Evolutionary conservation across 441 rosid species (phyloP), one percentile per base, ranked within the genome.

Genomic region (Codiaeum variegatum): DNA sequence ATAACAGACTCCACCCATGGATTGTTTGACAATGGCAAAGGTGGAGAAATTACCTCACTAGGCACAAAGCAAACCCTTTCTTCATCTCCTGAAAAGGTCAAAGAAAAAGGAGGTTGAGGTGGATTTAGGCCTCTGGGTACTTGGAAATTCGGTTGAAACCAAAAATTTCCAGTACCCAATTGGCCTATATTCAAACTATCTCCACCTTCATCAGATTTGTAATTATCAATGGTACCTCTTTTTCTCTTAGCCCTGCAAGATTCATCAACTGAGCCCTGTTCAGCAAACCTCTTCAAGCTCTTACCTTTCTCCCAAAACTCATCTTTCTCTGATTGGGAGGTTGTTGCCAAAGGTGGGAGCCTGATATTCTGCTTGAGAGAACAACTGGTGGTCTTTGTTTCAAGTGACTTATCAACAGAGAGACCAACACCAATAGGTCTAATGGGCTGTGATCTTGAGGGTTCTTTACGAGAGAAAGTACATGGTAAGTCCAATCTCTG

Each of bases 401-500:
- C 93, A 10, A 79, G 82, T 4, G 91, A 84, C 65, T 88, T 91
- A 73, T 83, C 92, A 34, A 88, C 88, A 51, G 96, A 90, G 44
- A 90, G 81, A 73, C 79, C 82, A 68, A 75, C 83, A 65, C 89
- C 89, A 62, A 88, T 90, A 26, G 97, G 90, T 82, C 89, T 87
- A 54, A 87, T 80, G 24, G 90, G 78, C 81, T 88, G 91, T 24
- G 96, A 77, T 62, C 90, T 69, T 3, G 94, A 80, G 21, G 88
- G 72, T 62, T 94, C 98, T 78, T 90, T 92, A 65, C 91, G 88
- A 24, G 98, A 74, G 76, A 90, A 92, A 78, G 87, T 77, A 77
- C 94, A 87, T 69, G 92, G 94, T 85, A 94, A 83, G 78, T 94
- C 98, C 92, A 94, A 74, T 80, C 97, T 88, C 87, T 91, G 98